These are phyloP conservation scores for Oryza longistaminata DNA, from an alignment of 176 grass and related monocot genomes.

Conservation along the genomic window DNA sequence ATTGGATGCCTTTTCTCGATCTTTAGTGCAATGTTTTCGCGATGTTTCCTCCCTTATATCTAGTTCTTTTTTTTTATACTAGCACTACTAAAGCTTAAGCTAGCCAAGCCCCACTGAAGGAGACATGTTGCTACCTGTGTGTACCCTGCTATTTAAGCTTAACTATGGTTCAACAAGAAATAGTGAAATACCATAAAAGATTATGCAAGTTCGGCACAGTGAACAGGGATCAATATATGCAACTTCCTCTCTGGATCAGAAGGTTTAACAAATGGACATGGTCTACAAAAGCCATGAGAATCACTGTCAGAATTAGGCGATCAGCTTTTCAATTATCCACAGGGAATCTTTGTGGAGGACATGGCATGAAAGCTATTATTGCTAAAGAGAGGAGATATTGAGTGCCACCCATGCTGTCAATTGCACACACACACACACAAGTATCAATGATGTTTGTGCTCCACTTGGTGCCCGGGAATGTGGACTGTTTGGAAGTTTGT, in stretches of 20 bases:
- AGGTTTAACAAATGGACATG: background rate
- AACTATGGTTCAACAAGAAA: background rate
- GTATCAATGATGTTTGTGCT: constrained; percentile 24
- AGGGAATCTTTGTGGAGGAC: constrained; percentile 24
- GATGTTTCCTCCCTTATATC: too few species aligned
- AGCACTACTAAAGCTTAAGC: too few species aligned
- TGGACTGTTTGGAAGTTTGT: constrained; percentile 13
- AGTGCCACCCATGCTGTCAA: constrained; percentile 30
- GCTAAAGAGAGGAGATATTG: background rate
- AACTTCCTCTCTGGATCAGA: background rate
- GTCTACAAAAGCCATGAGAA: constrained; percentile 8
- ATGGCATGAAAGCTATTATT: constrained; percentile 7
- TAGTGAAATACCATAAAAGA: background rate
- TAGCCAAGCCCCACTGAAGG: background rate
- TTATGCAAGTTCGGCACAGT: background rate
- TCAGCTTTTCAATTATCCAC: constrained; percentile 17
- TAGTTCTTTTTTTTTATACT: too few species aligned
- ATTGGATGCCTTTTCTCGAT: too few species aligned
- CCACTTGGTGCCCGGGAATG: constrained; percentile 23
- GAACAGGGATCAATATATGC: background rate
- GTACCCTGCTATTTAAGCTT: background rate
- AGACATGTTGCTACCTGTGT: background rate
- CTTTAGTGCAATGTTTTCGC: too few species aligned
- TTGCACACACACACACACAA: background rate
- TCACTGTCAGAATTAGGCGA: constrained; percentile 13